phyloP scores from a whole-genome alignment of 129 eudicot species.

The Rutidosis leptorrhynchoides region DNA sequence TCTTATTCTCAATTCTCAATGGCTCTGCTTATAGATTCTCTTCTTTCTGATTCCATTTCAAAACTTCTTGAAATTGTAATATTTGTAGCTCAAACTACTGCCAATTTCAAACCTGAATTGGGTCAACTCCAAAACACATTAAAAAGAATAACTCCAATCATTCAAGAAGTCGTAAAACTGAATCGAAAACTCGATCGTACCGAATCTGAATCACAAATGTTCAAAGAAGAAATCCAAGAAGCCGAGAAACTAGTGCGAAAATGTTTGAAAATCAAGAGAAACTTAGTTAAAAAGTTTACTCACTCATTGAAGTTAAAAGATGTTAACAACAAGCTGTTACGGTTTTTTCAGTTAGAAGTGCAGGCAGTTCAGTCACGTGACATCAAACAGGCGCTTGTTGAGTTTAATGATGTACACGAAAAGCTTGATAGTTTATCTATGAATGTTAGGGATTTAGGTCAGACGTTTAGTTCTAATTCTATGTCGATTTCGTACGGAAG shows the following conservation, averaged over 20 bases:
- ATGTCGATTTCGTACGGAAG: neutral
- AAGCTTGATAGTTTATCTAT: neutral
- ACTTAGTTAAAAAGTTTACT: conserved; percentile 16
- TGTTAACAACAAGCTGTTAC: conserved; percentile 1
- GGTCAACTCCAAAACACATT: neutral
- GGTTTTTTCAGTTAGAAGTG: conserved; percentile 26
- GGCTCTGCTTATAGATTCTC: too few relatives aligned
- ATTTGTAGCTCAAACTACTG: conserved; percentile 3
- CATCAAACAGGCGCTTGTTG: conserved; percentile 15
- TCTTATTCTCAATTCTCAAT: too few relatives aligned
- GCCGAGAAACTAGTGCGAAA: conserved; percentile 16
- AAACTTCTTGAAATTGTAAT: neutral
- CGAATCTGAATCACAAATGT: neutral
- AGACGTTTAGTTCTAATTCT: neutral
- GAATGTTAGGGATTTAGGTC: neutral
- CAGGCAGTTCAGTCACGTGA: conserved; percentile 21
- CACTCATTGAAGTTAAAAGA: too few relatives aligned
- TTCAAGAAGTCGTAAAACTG: neutral
- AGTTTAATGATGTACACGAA: neutral
- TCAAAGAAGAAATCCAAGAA: neutral
- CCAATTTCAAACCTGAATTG: conserved; percentile 26
- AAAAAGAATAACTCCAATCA: conserved; percentile 13
- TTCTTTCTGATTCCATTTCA: conserved; percentile 18
- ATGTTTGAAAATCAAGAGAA: conserved; percentile 24
- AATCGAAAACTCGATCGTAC: conserved; percentile 14